Percentiles rank a stretch among this genome's conserved stretches.
These are phyloP conservation scores for Penicillium sp. DNA, from an alignment of 2,329 filamentous ascomycete genomes.

Conservation along the genomic window DNA sequence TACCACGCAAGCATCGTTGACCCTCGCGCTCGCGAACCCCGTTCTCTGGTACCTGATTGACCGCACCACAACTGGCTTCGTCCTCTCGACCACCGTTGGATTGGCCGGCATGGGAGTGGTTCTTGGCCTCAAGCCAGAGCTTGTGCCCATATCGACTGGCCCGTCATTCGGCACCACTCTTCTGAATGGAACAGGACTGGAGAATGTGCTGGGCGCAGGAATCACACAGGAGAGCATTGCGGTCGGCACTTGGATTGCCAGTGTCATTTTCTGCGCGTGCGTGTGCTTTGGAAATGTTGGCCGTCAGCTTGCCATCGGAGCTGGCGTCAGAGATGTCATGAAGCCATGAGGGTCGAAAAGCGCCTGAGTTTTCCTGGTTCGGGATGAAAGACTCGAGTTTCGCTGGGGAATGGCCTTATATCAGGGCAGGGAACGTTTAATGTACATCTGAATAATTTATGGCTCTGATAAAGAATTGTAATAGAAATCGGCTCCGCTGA, in stretches of 20 bases:
- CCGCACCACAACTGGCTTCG: slow-evolving; percentile 72
- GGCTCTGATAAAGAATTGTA: slow-evolving; percentile 3
- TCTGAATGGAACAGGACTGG: slow-evolving; percentile 25
- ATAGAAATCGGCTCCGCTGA: neutral
- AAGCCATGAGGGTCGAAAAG: slow-evolving; percentile 13
- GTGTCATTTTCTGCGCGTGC: slow-evolving; percentile 87
- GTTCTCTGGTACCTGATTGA: slow-evolving; percentile 95
- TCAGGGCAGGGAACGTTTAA: neutral
- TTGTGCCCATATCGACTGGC: slow-evolving; percentile 61
- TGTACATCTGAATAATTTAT: slow-evolving; percentile 6
- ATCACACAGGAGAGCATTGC: slow-evolving; percentile 47
- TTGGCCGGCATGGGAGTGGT: slow-evolving; percentile 64
- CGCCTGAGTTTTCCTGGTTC: neutral
- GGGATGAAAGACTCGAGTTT: neutral
- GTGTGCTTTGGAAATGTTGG: slow-evolving; percentile 96
- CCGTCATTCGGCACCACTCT: slow-evolving; percentile 26
- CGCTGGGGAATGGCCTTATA: neutral
- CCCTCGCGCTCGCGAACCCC: slow-evolving; percentile 82
- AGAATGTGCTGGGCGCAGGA: slow-evolving; percentile 26
- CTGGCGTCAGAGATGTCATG: slow-evolving; percentile 16
- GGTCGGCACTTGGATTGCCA: slow-evolving; percentile 78
- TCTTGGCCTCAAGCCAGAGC: slow-evolving; percentile 64
- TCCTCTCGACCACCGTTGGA: slow-evolving; percentile 67
- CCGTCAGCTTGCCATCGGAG: slow-evolving; percentile 58
- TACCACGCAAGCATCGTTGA: slow-evolving; percentile 82